Evolutionary conservation across 305 asterid species (phyloP).

Genomic region (Coffea humblotiana): DNA sequence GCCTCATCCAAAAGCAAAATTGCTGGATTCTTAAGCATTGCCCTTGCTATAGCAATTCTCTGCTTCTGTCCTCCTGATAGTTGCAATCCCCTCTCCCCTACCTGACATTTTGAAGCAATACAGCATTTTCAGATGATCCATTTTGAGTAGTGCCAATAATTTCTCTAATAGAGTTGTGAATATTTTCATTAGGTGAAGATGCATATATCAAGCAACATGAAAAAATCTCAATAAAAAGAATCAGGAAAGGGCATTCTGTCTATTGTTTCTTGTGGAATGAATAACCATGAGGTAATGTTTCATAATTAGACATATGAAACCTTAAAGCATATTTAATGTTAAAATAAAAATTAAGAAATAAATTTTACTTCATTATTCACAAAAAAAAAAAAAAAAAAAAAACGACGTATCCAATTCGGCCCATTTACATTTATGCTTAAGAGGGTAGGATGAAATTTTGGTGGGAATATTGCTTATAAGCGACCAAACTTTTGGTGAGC

Average conservation of each 20-base stretch:
- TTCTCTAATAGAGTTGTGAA: neutral
- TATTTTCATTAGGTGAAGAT: neutral
- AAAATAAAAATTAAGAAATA: neutral
- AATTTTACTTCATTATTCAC: neutral
- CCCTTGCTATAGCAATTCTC: constrained; percentile 59
- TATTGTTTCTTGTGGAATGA: neutral
- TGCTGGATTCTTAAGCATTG: constrained; percentile 56
- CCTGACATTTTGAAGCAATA: constrained; percentile 30
- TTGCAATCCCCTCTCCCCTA: constrained; percentile 60
- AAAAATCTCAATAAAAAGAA: neutral
- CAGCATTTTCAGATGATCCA: constrained; percentile 8
- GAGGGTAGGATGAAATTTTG: neutral
- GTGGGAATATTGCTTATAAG: neutral
- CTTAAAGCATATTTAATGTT: neutral
- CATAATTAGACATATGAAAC: neutral
- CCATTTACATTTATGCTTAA: neutral
- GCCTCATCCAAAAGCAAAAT: constrained; percentile 56
- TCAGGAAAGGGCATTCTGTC: neutral
- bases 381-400: neutral
- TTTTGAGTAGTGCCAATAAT: neutral
- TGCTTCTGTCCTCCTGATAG: constrained; percentile 63
- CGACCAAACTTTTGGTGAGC: neutral
- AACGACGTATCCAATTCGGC: neutral
- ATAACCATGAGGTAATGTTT: neutral
- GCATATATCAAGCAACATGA: neutral